phyloP scores from a whole-genome alignment of 257 asterid species.

The Jacaranda mimosifolia region DNA sequence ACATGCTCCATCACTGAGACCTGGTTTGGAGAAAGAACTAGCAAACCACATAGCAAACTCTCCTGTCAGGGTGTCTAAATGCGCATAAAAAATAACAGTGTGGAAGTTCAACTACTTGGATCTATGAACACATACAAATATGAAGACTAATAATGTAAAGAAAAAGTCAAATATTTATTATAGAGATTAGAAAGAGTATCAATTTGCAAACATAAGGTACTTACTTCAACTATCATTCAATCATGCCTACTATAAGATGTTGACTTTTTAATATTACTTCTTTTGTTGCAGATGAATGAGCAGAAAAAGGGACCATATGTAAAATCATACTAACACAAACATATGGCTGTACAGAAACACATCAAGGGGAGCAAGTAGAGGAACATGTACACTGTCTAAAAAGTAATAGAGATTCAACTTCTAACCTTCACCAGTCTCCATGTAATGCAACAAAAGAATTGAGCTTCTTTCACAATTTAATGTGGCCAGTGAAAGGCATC shows the following conservation, averaged over 20 bases:
- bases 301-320: neutral
- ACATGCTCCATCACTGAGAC: slow-evolving; percentile 84
- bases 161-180: neutral
- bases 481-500: slow-evolving; percentile 82
- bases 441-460: slow-evolving; percentile 68
- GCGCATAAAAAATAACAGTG: neutral
- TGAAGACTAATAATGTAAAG: neutral
- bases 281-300: neutral
- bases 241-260: slow-evolving; percentile 3
- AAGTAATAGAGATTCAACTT: slow-evolving; percentile 19
- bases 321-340: slow-evolving; percentile 9
- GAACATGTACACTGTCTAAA: neutral
- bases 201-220: slow-evolving; percentile 15
- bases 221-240: neutral
- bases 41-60: slow-evolving; percentile 38
- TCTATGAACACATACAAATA: neutral
- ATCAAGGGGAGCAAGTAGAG: slow-evolving; percentile 19
- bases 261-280: neutral
- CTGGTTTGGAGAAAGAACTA: slow-evolving; percentile 83
- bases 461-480: slow-evolving; percentile 87
- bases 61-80: slow-evolving; percentile 27
- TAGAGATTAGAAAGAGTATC: neutral
- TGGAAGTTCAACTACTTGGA: slow-evolving; percentile 15
- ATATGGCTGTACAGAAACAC: slow-evolving; percentile 3
- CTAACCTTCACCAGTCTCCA: slow-evolving; percentile 86